Conservation (phyloP, 352 stramenopile genomes). For the Phytophthora pini region DNA sequence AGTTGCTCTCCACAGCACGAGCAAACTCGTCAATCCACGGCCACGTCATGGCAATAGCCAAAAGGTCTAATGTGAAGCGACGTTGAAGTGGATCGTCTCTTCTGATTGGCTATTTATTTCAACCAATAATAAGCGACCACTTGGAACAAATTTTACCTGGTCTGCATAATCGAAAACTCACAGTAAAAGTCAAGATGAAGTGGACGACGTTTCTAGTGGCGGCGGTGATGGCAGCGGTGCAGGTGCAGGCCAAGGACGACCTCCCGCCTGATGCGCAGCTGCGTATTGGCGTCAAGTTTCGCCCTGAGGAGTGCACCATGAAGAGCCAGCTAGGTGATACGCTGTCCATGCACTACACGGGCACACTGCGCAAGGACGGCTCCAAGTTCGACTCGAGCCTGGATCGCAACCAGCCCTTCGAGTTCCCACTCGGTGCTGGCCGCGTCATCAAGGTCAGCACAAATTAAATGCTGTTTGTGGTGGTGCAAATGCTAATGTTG, state of each 20-base stretch:
- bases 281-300: conserved; percentile 83
- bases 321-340: conserved; percentile 87
- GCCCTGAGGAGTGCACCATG: conserved; percentile 66
- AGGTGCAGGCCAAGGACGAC: conserved; percentile 75
- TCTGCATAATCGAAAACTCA: conserved; percentile 26
- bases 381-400: conserved; percentile 98
- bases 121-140: conserved; percentile 52
- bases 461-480: conserved; percentile 1
- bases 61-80: conserved; percentile 13
- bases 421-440: conserved; percentile 94
- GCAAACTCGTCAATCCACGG: conserved; percentile 52
- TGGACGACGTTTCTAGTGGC: conserved; percentile 51
- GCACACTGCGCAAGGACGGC: conserved; percentile 95
- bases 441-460: conserved; percentile 93
- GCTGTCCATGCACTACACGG: conserved; percentile 97
- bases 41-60: conserved; percentile 11
- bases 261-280: conserved; percentile 70
- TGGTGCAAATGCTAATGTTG: conserved; percentile 8
- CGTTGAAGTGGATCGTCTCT: conserved; percentile 35
- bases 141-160: conserved; percentile 13
- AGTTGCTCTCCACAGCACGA: conserved; percentile 35
- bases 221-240: conserved; percentile 40
- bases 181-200: conserved; percentile 54
- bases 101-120: conserved; percentile 40
- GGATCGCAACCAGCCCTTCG: conserved; percentile 93